phyloP scores from a whole-genome alignment of 257 asterid species.

The Primulina eburnea region DNA sequence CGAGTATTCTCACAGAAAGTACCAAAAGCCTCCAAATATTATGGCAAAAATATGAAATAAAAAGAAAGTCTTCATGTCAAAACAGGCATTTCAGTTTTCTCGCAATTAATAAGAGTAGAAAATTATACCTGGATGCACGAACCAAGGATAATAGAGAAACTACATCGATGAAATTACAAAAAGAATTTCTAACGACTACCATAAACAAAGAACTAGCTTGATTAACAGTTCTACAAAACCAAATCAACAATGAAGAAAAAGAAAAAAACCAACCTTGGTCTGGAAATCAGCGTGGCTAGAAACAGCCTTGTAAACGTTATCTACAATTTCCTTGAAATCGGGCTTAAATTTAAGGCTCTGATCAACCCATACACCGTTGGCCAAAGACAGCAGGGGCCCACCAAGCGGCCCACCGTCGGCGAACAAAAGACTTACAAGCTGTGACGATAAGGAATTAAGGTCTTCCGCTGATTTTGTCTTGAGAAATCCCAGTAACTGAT shows the following conservation, averaged over 20 bases:
- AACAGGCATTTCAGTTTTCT: too few relatives aligned
- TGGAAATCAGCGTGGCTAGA: conserved; percentile 46
- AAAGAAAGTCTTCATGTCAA: too few relatives aligned
- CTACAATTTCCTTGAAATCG: conserved; percentile 34
- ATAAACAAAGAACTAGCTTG: not conserved
- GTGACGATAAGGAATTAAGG: conserved; percentile 39
- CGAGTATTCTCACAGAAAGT: not conserved
- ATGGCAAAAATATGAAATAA: too few relatives aligned
- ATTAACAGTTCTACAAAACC: not conserved
- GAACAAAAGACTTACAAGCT: conserved; percentile 39
- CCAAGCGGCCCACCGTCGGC: conserved; percentile 47
- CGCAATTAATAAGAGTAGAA: too few relatives aligned
- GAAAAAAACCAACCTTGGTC: conserved; percentile 39
- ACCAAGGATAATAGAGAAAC: too few relatives aligned
- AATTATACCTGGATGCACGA: too few relatives aligned
- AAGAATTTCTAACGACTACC: not conserved
- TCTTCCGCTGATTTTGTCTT: conserved; percentile 30
- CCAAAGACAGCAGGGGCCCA: conserved; percentile 48
- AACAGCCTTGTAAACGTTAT: conserved; percentile 45
- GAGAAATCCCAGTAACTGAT: conserved; percentile 42
- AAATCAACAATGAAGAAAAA: too few relatives aligned
- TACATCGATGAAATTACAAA: not conserved
- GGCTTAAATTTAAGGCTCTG: conserved; percentile 40
- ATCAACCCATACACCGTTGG: conserved; percentile 61
- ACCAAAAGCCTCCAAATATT: too few relatives aligned